Conservation (phyloP, 805 yeast species). For the Yamadazyma paraphyllophila region DNA sequence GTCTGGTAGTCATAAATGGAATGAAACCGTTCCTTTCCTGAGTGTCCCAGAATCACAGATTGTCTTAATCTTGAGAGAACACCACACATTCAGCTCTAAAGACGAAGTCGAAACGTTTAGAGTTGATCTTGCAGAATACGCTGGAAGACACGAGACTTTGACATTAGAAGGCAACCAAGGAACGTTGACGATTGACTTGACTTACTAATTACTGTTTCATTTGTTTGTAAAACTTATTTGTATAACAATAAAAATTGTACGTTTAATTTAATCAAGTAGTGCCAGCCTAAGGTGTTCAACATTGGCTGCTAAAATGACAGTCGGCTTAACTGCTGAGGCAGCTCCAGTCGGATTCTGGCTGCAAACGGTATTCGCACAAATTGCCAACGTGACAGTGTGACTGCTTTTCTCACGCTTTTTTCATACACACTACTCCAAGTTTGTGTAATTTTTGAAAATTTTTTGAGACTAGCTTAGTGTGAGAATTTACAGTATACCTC, state of each 20-base stretch:
- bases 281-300: no score
- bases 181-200: constrained; percentile 39
- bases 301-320: not conserved
- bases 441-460: constrained; percentile 12
- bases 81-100: constrained; percentile 72
- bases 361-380: constrained; percentile 2
- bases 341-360: not conserved
- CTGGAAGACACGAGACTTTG: constrained; percentile 44
- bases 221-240: constrained; percentile 6
- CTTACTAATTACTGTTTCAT: constrained; percentile 7
- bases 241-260: not conserved
- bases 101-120: constrained; percentile 60
- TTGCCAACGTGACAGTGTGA: constrained; percentile 12
- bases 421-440: constrained; percentile 6
- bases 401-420: constrained; percentile 10
- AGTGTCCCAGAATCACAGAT: constrained; percentile 61
- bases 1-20: constrained; percentile 49
- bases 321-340: no score
- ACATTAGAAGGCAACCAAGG: constrained; percentile 37
- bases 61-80: constrained; percentile 59
- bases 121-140: constrained; percentile 49
- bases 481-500: constrained; percentile 10
- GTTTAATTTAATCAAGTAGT: no score
- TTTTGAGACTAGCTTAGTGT: constrained; percentile 11
- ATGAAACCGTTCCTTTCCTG: constrained; percentile 66